These are phyloP conservation scores for Canariomyces notabilis DNA, from an alignment of 2,329 filamentous ascomycete genomes.

Conservation along the genomic window DNA sequence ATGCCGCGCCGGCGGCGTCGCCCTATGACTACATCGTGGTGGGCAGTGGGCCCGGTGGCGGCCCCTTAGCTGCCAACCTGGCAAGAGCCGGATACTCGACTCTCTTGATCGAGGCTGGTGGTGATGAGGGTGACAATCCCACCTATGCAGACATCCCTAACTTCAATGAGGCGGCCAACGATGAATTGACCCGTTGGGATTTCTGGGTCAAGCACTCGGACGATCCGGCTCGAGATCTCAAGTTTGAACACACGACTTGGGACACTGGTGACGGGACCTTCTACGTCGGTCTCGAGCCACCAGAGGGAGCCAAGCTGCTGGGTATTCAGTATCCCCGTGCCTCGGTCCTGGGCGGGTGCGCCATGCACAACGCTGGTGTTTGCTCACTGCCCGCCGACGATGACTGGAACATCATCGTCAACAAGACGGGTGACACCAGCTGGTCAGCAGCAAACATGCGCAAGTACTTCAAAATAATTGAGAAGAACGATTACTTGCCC, in stretches of 20 bases:
- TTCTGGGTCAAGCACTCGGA: slow-evolving; percentile 55
- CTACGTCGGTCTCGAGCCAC: slow-evolving; percentile 37
- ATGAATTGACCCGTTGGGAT: slow-evolving; percentile 48
- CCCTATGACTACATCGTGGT: slow-evolving; percentile 58
- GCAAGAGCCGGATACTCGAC: slow-evolving; percentile 55
- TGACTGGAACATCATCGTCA: slow-evolving; percentile 54
- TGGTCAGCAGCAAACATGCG: slow-evolving; percentile 58
- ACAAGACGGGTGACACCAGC: slow-evolving; percentile 54
- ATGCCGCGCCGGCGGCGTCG: slow-evolving; percentile 8
- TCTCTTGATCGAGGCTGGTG: slow-evolving; percentile 57
- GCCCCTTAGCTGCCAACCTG: slow-evolving; percentile 53
- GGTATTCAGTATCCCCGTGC: slow-evolving; percentile 45
- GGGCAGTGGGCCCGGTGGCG: slow-evolving; percentile 57
- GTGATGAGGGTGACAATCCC: slow-evolving; percentile 47
- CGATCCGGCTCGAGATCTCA: slow-evolving; percentile 43
- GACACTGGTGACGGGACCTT: slow-evolving; percentile 33
- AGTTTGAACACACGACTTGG: slow-evolving; percentile 50
- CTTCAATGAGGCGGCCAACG: slow-evolving; percentile 46
- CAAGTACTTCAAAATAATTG: slow-evolving; percentile 51
- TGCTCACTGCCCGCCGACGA: slow-evolving; percentile 53
- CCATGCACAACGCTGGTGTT: slow-evolving; percentile 57
- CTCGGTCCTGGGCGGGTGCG: slow-evolving; percentile 45
- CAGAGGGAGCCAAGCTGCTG: slow-evolving; percentile 35
- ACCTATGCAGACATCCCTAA: slow-evolving; percentile 45
- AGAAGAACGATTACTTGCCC: slow-evolving; percentile 50